These are phyloP conservation scores for Millerozyma miso DNA, from an alignment of 805 yeast genomes.

Conservation along the genomic window DNA sequence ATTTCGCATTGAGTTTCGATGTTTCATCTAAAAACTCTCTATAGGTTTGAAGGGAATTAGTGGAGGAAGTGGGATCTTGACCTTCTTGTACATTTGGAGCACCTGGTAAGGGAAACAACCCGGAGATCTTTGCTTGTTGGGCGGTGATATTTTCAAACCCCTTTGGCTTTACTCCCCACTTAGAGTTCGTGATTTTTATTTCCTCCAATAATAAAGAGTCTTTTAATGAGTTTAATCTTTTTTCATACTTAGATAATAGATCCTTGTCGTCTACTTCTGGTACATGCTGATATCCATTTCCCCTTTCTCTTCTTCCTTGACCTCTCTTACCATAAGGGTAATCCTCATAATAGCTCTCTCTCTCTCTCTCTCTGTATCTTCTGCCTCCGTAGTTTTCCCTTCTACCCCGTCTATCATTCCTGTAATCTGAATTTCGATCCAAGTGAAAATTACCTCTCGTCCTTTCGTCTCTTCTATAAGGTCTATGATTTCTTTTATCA, in stretches of 20 bases:
- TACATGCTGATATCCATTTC: background rate
- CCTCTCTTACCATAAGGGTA: background rate
- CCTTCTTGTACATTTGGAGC: slow-evolving; percentile 41
- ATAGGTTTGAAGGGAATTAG: slow-evolving; percentile 14
- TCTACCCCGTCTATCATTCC: background rate
- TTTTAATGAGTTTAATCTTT: slow-evolving; percentile 28
- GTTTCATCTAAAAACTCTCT: slow-evolving; percentile 29
- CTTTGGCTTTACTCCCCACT: slow-evolving; percentile 70
- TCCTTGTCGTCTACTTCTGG: slow-evolving; percentile 2
- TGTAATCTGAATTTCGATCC: background rate
- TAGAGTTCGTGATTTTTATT: slow-evolving; percentile 45
- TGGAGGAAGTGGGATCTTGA: background rate
- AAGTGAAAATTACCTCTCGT: background rate
- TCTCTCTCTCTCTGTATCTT: background rate
- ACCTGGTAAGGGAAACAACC: slow-evolving; percentile 75
- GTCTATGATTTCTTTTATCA: slow-evolving; percentile 4
- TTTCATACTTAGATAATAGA: slow-evolving; percentile 15
- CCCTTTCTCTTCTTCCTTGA: slow-evolving; percentile 1
- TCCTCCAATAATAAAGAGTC: slow-evolving; percentile 46
- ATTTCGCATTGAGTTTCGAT: slow-evolving; percentile 36
- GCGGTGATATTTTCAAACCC: slow-evolving; percentile 75
- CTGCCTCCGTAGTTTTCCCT: slow-evolving; percentile 1
- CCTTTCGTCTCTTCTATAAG: slow-evolving; percentile 3
- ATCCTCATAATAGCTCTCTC: slow-evolving; percentile 1
- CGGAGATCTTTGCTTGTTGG: slow-evolving; percentile 72